Evolutionary conservation across 1,284 basidiomycete genomes (phyloP).

Genomic region (Prillingera fragicola): DNA sequence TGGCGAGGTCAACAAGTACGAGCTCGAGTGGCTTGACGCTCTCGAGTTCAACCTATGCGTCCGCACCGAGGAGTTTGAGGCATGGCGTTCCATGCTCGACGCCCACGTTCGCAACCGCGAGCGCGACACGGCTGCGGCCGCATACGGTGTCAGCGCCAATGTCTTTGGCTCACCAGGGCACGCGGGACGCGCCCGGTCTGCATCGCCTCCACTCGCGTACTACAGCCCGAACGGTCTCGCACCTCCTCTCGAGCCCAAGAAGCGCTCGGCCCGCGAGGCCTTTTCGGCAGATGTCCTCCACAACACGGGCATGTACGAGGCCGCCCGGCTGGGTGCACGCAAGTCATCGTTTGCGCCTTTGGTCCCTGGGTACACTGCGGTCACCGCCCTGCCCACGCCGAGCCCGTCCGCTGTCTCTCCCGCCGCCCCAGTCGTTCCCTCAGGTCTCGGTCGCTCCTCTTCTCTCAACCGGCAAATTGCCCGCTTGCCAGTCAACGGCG

Average conservation of each 20-base stretch:
- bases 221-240: conserved; percentile 2
- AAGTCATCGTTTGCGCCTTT: conserved; percentile 13
- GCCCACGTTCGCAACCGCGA: conserved; percentile 15
- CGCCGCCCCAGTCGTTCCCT: not conserved
- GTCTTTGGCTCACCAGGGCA: not conserved
- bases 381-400: conserved; percentile 9
- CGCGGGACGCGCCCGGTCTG: conserved; percentile 13
- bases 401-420: conserved; percentile 4
- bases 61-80: conserved; percentile 15
- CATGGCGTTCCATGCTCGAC: conserved; percentile 21
- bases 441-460: conserved; percentile 24
- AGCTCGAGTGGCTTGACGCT: conserved; percentile 21
- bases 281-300: conserved; percentile 16
- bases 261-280: conserved; percentile 19
- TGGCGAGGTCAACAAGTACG: conserved; percentile 62
- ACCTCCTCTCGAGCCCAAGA: conserved; percentile 6
- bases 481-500: conserved; percentile 17
- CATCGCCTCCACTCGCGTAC: conserved; percentile 15
- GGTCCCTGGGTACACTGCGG: conserved; percentile 5
- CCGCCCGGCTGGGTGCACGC: conserved; percentile 14
- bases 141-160: not conserved
- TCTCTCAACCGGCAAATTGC: conserved; percentile 39
- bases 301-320: conserved; percentile 18
- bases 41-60: conserved; percentile 20
- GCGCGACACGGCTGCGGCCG: not conserved